Percentiles rank a stretch among this genome's conserved stretches.
Evolutionary conservation across 2,329 filamentous ascomycete genomes (phyloP).

Genomic region (Penicillium sp.): DNA sequence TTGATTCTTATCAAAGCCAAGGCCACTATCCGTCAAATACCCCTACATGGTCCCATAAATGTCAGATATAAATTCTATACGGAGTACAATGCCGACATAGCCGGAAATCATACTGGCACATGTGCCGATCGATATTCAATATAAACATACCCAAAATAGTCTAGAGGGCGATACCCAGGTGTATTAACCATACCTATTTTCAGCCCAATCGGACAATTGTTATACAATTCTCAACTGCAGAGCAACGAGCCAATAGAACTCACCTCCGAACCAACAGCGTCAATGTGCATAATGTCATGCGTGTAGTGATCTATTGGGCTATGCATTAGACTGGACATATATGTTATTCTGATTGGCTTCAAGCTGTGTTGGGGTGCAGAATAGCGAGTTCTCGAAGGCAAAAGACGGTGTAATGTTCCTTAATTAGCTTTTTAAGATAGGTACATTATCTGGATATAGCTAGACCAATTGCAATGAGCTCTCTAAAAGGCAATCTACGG

Average conservation of each 20-base stretch:
- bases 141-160: background rate
- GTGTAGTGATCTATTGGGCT: background rate
- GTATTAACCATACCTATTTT: background rate
- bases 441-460: background rate
- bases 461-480: background rate
- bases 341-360: background rate
- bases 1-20: background rate
- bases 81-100: background rate
- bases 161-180: background rate
- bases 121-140: background rate
- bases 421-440: background rate
- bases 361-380: background rate
- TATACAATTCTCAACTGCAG: background rate
- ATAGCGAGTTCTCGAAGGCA: background rate
- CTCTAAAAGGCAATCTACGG: background rate
- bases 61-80: background rate
- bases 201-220: slow-evolving; percentile 3
- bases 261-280: slow-evolving; percentile 17
- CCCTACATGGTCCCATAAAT: background rate
- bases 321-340: background rate
- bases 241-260: background rate
- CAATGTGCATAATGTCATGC: slow-evolving; percentile 14
- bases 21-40: background rate
- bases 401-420: slow-evolving; percentile 1
- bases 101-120: background rate